Conservation (phyloP, 768 basidiomycete species). For the Coprinellus micaceus region DNA sequence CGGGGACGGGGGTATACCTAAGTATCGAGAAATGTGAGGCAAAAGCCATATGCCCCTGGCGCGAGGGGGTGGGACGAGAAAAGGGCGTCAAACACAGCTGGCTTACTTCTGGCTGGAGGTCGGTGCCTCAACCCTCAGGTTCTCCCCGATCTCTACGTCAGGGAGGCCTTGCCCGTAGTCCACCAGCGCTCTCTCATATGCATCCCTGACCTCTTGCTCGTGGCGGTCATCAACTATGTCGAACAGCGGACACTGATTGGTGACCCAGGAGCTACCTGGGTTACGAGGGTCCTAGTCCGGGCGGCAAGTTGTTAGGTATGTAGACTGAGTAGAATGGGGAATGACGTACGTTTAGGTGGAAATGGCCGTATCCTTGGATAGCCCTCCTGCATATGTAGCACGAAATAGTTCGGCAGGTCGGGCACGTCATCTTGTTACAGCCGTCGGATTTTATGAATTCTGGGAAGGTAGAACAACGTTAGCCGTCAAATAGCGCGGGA, state of each 20-base stretch:
- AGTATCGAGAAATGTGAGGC: no score
- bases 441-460: constrained; percentile 79
- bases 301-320: constrained; percentile 1
- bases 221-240: constrained; percentile 64
- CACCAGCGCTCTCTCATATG: constrained; percentile 63
- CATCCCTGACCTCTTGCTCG: constrained; percentile 64
- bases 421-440: constrained; percentile 91
- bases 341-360: constrained; percentile 42
- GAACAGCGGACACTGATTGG: constrained; percentile 56
- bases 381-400: constrained; percentile 82
- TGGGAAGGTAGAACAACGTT: constrained; percentile 22
- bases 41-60: no score
- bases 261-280: constrained; percentile 18
- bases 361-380: constrained; percentile 77
- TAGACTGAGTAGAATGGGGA: constrained; percentile 1
- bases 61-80: no score
- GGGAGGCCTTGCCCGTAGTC: constrained; percentile 59
- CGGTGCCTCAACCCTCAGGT: constrained; percentile 65
- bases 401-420: constrained; percentile 65
- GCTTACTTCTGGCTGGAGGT: no score
- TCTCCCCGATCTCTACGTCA: constrained; percentile 50
- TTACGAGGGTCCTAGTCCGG: constrained; percentile 14
- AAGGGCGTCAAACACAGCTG: no score
- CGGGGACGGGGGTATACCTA: no score
- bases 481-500: neutral